Conservation (phyloP, 1,284 basidiomycete species). For the Leccinum solheimii region DNA sequence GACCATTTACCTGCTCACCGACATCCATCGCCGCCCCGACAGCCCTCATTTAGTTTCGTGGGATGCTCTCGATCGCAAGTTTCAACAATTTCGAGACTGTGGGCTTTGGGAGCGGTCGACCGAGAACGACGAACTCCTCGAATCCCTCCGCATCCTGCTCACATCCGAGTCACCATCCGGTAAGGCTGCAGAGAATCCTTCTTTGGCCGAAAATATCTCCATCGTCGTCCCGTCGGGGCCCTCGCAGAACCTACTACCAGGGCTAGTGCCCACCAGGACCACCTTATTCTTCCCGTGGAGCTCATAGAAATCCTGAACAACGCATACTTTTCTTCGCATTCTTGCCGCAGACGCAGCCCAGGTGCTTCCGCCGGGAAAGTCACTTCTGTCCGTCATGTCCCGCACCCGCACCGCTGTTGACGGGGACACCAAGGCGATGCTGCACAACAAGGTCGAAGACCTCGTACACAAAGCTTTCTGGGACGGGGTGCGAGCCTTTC, state of each 20-base stretch:
- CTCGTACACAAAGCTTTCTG: slow-evolving; percentile 66
- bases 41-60: slow-evolving; percentile 24
- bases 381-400: slow-evolving; percentile 61
- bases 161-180: slow-evolving; percentile 14
- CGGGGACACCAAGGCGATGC: slow-evolving; percentile 29
- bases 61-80: slow-evolving; percentile 27
- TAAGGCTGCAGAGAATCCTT: background rate
- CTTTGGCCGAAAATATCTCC: slow-evolving; percentile 14
- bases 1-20: slow-evolving; percentile 19
- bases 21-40: slow-evolving; percentile 25
- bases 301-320: slow-evolving; percentile 55
- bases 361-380: slow-evolving; percentile 68
- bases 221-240: slow-evolving; percentile 28
- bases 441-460: slow-evolving; percentile 54
- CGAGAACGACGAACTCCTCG: slow-evolving; percentile 38
- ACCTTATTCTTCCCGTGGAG: slow-evolving; percentile 48
- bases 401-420: slow-evolving; percentile 34
- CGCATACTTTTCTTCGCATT: slow-evolving; percentile 65
- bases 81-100: slow-evolving; percentile 31
- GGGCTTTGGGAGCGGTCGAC: slow-evolving; percentile 35
- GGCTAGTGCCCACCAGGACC: slow-evolving; percentile 30
- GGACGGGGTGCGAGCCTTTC: slow-evolving; percentile 54
- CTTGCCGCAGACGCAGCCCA: slow-evolving; percentile 58
- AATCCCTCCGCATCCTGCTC: slow-evolving; percentile 26
- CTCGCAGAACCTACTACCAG: slow-evolving; percentile 25